Evolutionary conservation across 352 stramenopile genomes (phyloP), one percentile per base, ranked within the genome.

Genomic region (Phytophthora ramorum): DNA sequence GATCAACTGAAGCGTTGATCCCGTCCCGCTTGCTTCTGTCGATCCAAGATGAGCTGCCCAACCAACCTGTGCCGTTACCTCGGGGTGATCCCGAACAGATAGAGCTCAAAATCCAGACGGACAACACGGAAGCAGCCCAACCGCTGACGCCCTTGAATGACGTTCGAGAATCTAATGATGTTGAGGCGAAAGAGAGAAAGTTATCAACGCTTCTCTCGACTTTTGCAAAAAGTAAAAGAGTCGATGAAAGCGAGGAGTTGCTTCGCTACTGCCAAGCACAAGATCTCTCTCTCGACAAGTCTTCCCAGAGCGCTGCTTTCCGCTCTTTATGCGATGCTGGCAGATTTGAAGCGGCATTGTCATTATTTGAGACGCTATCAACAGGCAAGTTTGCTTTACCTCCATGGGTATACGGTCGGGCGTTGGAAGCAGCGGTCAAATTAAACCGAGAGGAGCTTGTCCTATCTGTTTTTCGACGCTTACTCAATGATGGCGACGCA

Each of bases 241-340:
- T 73, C 3, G 51, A 51, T 16, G 78, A 89, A 32, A 81, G 76
- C 55, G 60, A 89, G 14, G 75, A 87, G 16, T 58, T 85, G 44
- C 57, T 91, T 56, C 65, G 69, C 10, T 90, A 84, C 55, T 66
- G 81, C 28, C 73, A 78, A 32, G 63, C 82, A 12, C 60, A 83
- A 44, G 71, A 72, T 43, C 47, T 87, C 34, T 76, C 75, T 19
- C 78, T 79, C 19, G 79, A 76, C 44, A 87, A 85, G 61, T 71
- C 81, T 16, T 51, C 54, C 8, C 30, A 6, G 8, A 22, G 17
- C 12, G 12, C 19, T 17, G 16, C 54, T 7, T 54, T 63, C 32
- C 55, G 32, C 16, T 28, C 20, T 4, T 41, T 63, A 19, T 47
- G 41, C n/a, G 28, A 54, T 24, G 32, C 41, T 38, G 20, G 26